Base-by-base conservation (phyloP, 2,329 filamentous ascomycete genomes). In the Venturia pyrina region DNA sequence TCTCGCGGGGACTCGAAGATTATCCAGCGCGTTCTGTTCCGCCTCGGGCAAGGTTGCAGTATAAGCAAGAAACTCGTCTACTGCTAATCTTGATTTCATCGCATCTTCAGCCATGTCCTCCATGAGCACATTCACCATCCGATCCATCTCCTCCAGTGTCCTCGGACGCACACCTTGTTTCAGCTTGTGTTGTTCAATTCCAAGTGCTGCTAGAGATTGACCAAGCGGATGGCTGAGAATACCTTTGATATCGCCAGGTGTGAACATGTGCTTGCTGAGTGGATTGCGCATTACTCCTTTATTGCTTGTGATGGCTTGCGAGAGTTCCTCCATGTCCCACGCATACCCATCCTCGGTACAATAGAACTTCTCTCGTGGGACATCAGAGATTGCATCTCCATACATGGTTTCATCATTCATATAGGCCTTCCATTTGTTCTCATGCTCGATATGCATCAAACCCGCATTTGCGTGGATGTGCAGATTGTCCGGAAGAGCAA, bases 201-300 rank as follows among this genome's bases (percentile, higher is more conserved):
- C 62, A 56, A 72, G 63, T 11, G 69, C 68, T 28, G 60, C 66
- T 21, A 74, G 70, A 5, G 57, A 46, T n/a, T 66, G 40, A n/a
- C 72, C 72, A 3, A 73, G 68, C 10, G 70, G 70, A 65, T 74
- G 73, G 28, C 64, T 43, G 2, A 74, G 61, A 40, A 74, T 73
- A 34, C 59, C 62, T 13, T 65, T 66, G 43, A 74, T 70, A 66
- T 74, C 72, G 8, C 65, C 66, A n/a, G 62, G 64, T n/a, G 69
- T 67, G 64, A 74, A 74, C 67, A 73, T 70, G 41, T 70, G 65
- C 19, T 67, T 67, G 62, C 71, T 73, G 37, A 74, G 68, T n/a
- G 72, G 73, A 63, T 74, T 73, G 56, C 73, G 70, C 72, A 73
- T 73, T 32, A 74, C 71, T 61, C 71, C 72, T 48, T 66, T 56